phyloP scores from a whole-genome alignment of 2,329 filamentous ascomycete genomes.

The Ophiocordyceps sinensis region DNA sequence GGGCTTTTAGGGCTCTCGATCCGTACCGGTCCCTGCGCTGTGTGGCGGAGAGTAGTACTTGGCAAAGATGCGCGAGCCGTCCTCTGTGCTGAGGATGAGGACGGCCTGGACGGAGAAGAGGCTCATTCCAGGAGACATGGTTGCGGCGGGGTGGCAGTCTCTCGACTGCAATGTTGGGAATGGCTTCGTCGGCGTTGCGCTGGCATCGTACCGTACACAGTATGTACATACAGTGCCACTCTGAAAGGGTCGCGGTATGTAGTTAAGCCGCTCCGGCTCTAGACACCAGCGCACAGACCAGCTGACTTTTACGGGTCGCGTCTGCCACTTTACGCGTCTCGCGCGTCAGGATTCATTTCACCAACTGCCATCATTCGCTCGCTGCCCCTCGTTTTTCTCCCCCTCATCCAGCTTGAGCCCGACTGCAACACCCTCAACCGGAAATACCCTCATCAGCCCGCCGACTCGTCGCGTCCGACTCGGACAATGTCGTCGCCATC shows the following conservation, averaged over 20 bases:
- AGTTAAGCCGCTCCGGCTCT: too few species aligned
- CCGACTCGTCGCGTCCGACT: conserved; percentile 4
- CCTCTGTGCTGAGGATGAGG: conserved; percentile 68
- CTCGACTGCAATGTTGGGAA: conserved; percentile 2
- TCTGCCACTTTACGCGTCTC: conserved; percentile 25
- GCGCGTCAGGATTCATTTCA: conserved; percentile 9
- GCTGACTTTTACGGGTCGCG: not conserved
- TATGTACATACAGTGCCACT: too few species aligned
- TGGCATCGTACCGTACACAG: too few species aligned
- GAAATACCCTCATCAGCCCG: not conserved
- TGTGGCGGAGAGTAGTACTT: conserved; percentile 73
- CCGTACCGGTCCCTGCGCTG: conserved; percentile 23
- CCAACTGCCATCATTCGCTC: conserved; percentile 4
- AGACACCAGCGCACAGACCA: too few species aligned
- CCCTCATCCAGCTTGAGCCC: not conserved
- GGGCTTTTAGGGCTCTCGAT: conserved; percentile 6
- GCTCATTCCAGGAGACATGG: conserved; percentile 61
- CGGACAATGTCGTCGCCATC: conserved; percentile 26
- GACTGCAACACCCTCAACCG: not conserved
- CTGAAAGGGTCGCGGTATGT: too few species aligned
- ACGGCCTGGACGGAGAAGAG: conserved; percentile 66
- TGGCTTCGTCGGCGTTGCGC: not conserved
- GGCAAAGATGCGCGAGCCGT: conserved; percentile 80
- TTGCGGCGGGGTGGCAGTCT: conserved; percentile 5
- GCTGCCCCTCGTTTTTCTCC: conserved; percentile 1